Evolutionary conservation across 2,329 filamentous ascomycete genomes (phyloP).

Genomic region (Anisogramma anomala): DNA sequence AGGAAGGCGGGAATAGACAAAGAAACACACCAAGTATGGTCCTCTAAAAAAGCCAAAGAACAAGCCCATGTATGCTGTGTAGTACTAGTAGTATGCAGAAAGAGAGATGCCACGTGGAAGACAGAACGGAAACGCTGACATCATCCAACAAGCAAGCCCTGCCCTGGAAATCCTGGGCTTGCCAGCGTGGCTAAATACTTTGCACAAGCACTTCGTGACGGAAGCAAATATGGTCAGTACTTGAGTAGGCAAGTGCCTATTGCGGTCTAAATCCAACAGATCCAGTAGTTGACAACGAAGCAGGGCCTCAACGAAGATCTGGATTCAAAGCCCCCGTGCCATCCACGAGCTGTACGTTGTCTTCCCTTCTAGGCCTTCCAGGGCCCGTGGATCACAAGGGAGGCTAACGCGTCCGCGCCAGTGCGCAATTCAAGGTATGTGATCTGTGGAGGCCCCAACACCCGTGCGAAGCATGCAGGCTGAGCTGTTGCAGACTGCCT

Average conservation of each 20-base stretch:
- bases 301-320: conserved; percentile 56
- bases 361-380: conserved; percentile 3
- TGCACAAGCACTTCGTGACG: no score
- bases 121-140: neutral
- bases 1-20: no score
- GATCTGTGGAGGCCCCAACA: no score
- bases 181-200: no score
- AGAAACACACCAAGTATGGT: no score
- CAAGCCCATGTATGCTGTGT: no score
- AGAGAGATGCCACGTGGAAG: no score
- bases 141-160: neutral
- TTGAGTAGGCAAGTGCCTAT: no score
- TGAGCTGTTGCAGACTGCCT: conserved; percentile 55
- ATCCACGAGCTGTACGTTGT: conserved; percentile 63
- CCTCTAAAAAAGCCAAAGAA: no score
- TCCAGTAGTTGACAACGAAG: neutral
- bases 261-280: neutral
- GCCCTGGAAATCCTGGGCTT: neutral
- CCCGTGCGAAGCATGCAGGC: neutral
- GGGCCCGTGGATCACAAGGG: neutral
- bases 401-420: conserved; percentile 22
- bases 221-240: conserved; percentile 9
- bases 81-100: no score
- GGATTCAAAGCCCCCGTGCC: conserved; percentile 66
- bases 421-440: conserved; percentile 81